Base-by-base conservation (phyloP, 1,284 basidiomycete species). In the Rhizopogon hawkerae region DNA sequence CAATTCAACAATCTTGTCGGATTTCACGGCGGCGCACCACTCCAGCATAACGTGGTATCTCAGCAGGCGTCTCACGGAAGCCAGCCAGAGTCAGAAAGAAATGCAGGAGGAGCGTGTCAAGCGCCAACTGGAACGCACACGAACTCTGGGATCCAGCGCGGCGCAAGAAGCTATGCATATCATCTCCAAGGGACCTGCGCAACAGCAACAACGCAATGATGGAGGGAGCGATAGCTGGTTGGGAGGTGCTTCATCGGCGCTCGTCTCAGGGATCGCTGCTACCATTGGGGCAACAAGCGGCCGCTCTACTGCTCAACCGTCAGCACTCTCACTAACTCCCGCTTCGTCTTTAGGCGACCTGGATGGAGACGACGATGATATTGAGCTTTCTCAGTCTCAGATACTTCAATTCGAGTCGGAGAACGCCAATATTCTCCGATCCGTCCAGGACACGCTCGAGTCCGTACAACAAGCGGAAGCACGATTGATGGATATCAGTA, bases 381-480 rank as follows among this genome's bases (percentile, higher is more conserved):
- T 87, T 31, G 85, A 89, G 60, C 71, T 93, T 9, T 80, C 85
- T 0, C 75, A 81, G 38, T 89, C 86, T 9, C 92, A 95, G 64
- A 91, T 94, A 48, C 80, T 89, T 58, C 88, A 91, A 65, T 95
- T 95, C 59, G 92, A 95, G 67, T 75, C 79, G 16, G 92, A 95
- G 66, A 92, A 94, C 57, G 88, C 89, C 29, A 81, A 81, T 54
- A 84, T 95, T 48, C 69, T 95, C 48, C 82, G 83, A 56, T 78
- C 78, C 38, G 85, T 90, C 24, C 87, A 93, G 63, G 81, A 89
- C 57, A 89, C 87, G 11, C 72, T 95, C 21, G 85, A 84, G 56
- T 83, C 89, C 4, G 86, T 95, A 45, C 87, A 92, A 63, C 84
- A 87, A 63, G 92, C 92, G 16, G 92, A 95, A 64, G 80, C 86